Base-by-base conservation (phyloP, 164 flowering plant genomes). In the Aristolochia californica region DNA sequence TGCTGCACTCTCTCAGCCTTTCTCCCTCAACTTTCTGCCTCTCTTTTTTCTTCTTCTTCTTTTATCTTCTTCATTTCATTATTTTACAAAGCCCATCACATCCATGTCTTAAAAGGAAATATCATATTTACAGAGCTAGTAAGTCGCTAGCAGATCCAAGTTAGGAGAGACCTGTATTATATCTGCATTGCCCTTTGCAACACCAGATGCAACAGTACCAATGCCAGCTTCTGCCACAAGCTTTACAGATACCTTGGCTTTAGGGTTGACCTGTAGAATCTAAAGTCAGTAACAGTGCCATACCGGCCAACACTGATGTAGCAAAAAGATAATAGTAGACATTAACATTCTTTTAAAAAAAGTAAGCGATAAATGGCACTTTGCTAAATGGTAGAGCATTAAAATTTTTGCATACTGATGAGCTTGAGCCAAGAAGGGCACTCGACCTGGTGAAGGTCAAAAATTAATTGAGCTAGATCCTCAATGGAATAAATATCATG, bases 141-240 rank as follows among this genome's bases (percentile, higher is more conserved):
- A 4, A 34, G 10, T 34, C 40, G 10, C 40, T 5, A 34, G 5
- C 9, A 34, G 40, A 34, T 34, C 40, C 7, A 5, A 2, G 40
- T 3, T 3, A 34, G 40, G 40, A 34, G 40, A 34, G 4, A 93
- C 99, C 99, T 93, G 99, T 67, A 93, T 79, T 55, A 93, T 44
- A 69, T 93, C 99, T 63, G 99, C 99, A 75, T 94, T 94, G 62
- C 87, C 99, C 95, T 94, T 94, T 43, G 99, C 93, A 63, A 94
- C 99, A 61, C 99, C 99, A 61, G 99, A 94, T 64, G 99, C 99
- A 75, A 94, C 99, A 12, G 99, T 94, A 47, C 99, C 99, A 72
- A 94, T 94, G 45, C 99, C 99, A 74, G 99, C 99, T 86, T 94
- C 97, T 47, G 96, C 97, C 28, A 94, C 99, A 57, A 94, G 96